Conservation (phyloP, 306 rosid genomes). For the Amphicarpaea edgeworthii region DNA sequence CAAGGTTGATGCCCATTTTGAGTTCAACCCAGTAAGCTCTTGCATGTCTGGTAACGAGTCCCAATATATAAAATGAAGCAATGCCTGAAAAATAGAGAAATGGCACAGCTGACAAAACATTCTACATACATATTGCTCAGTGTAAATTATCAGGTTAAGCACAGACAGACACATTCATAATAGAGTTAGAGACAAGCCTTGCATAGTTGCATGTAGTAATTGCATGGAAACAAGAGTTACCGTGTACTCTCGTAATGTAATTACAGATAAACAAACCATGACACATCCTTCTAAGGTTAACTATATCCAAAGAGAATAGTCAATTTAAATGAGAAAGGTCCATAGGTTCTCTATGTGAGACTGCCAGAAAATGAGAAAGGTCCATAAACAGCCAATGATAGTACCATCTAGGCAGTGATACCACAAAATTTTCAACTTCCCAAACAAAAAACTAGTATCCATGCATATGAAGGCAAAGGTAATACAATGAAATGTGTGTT, state of each 20-base stretch:
- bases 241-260: slow-evolving; percentile 3
- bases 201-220: background rate
- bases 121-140: slow-evolving; percentile 37
- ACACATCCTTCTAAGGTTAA: slow-evolving; percentile 6
- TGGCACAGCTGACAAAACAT: slow-evolving; percentile 23
- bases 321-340: slow-evolving; percentile 6
- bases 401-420: background rate
- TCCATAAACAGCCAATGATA: slow-evolving; percentile 10
- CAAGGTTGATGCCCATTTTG: slow-evolving; percentile 76
- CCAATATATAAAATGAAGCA: slow-evolving; percentile 89
- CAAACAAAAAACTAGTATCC: no score
- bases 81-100: slow-evolving; percentile 62
- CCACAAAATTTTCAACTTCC: background rate
- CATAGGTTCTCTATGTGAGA: background rate
- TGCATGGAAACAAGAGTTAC: slow-evolving; percentile 20
- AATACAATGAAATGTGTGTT: background rate
- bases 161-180: slow-evolving; percentile 18
- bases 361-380: background rate
- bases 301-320: background rate
- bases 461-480: background rate
- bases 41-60: slow-evolving; percentile 79
- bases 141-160: slow-evolving; percentile 38
- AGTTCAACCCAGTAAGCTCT: slow-evolving; percentile 74
- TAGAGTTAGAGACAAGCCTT: slow-evolving; percentile 23
- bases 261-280: slow-evolving; percentile 22